Evolutionary conservation across 108 stramenopile genomes (phyloP).

Genomic region (Chaetoceros tenuissimus): DNA sequence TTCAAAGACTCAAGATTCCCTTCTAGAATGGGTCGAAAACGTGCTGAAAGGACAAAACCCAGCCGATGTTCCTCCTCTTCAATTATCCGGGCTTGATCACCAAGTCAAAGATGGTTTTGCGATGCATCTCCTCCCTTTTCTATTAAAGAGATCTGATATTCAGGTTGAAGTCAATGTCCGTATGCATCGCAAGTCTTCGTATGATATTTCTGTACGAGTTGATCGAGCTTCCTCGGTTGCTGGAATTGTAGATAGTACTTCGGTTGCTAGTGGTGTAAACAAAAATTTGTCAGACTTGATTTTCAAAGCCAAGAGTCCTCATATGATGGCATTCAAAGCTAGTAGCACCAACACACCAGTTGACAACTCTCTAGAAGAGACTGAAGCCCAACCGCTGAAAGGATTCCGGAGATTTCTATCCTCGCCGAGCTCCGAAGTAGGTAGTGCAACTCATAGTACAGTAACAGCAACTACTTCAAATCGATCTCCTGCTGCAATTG

Average conservation of each 20-base stretch:
- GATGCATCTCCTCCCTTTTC: conserved; percentile 73
- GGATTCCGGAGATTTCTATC: too few relatives aligned
- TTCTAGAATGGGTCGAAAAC: conserved; percentile 66
- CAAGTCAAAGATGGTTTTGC: conserved; percentile 74
- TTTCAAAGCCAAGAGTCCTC: conserved; percentile 10
- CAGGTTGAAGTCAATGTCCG: conserved; percentile 63
- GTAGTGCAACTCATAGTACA: too few relatives aligned
- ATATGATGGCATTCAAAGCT: conserved; percentile 42
- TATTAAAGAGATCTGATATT: conserved; percentile 67
- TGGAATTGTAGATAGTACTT: conserved; percentile 3
- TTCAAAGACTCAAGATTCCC: conserved; percentile 39
- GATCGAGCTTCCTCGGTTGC: conserved; percentile 9
- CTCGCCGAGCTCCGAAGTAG: too few relatives aligned
- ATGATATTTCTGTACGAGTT: conserved; percentile 72
- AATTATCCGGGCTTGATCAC: conserved; percentile 67
- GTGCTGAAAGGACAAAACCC: conserved; percentile 48
- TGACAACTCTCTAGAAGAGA: too few relatives aligned
- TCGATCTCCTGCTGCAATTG: conserved; percentile 8
- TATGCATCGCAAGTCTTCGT: conserved; percentile 60
- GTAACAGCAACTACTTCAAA: too few relatives aligned
- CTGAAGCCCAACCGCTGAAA: too few relatives aligned
- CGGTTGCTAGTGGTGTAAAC: not conserved
- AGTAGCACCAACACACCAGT: conserved; percentile 17
- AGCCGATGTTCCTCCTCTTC: conserved; percentile 51
- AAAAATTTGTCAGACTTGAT: not conserved